Base-by-base conservation (phyloP, 1,284 basidiomycete genomes). In the Termitomyces sp. region DNA sequence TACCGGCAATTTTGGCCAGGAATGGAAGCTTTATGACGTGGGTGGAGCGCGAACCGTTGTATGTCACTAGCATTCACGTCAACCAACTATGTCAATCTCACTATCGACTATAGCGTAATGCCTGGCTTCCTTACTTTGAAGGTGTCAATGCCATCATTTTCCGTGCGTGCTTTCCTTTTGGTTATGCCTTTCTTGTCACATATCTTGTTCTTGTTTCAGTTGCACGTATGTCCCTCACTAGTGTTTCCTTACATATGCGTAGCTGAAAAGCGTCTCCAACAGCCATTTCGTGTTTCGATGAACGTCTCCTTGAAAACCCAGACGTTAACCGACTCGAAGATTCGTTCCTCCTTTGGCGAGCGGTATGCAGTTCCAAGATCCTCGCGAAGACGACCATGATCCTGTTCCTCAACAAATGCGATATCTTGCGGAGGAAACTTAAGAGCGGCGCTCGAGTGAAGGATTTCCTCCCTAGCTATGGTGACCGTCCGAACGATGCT, bases 61-160 rank as follows among this genome's bases (percentile, higher is more conserved):
- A 60, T 30, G 70, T 70, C 52, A 24, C 26, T 30, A 26, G 15
- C 40, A 17, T 28, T 17, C n/a, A 17, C 31, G 5, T 45, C 12
- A 21, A 44, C 24, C 24, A 24, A 5, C 33, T 30, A 19, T 33
- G 33, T 48, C 28, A 28, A 36, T 28, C 44, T 61, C 39, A 62
- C 36, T 21, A 2, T 10, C 42, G 13, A 17, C 17, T 50, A 5
- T 52, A 80, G 77, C 72, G 84, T 56, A 74, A 70, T 26, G 82
- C 81, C 0, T 86, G 84, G 84, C 66, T 83, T 24, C 83, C 84
- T 0, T 86, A 78, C 67, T 86, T 86, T 62, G 80, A 85, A 50
- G 75, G 79, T 44, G 76, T 84, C 49, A 79, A 83, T 56, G 83
- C 84, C 30, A 83, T 86, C 54, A 81, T 86, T 38, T 87, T 87